Conservation (phyloP, 1,139 yeast genomes). For the Taphrina populina region DNA sequence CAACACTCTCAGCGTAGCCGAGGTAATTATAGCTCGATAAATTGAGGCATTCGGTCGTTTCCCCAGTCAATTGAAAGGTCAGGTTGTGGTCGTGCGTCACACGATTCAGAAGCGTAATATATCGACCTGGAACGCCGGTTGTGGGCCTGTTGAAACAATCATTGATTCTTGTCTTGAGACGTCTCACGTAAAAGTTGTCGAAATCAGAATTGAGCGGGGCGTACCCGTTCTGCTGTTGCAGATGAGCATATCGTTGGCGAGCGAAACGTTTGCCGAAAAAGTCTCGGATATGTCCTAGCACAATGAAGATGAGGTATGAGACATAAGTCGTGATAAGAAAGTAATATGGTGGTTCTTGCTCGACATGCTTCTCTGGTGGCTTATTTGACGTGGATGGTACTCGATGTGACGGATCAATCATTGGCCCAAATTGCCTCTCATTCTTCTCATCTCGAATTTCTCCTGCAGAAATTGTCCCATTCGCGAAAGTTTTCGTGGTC, state of each 20-base stretch:
- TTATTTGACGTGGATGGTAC: constrained; percentile 38
- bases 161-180: constrained; percentile 84
- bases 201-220: constrained; percentile 96
- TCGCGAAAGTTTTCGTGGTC: constrained; percentile 16
- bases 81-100: constrained; percentile 60
- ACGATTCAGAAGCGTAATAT: constrained; percentile 76
- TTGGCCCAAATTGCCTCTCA: constrained; percentile 37
- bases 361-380: constrained; percentile 42
- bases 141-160: constrained; percentile 96
- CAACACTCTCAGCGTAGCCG: constrained; percentile 95
- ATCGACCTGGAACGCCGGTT: constrained; percentile 96
- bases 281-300: constrained; percentile 87
- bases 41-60: constrained; percentile 73
- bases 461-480: constrained; percentile 12
- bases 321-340: constrained; percentile 79
- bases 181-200: constrained; percentile 88
- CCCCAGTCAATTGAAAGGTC: constrained; percentile 69
- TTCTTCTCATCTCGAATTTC: constrained; percentile 33
- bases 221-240: constrained; percentile 79
- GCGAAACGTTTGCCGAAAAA: constrained; percentile 75
- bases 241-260: constrained; percentile 62
- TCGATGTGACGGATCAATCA: constrained; percentile 38
- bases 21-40: constrained; percentile 88
- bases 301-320: constrained; percentile 75
- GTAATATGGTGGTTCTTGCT: constrained; percentile 83